Evolutionary conservation across 768 basidiomycete species (phyloP), one percentile per base, ranked within the genome.

Genomic region (Lactifluus subvellereus): DNA sequence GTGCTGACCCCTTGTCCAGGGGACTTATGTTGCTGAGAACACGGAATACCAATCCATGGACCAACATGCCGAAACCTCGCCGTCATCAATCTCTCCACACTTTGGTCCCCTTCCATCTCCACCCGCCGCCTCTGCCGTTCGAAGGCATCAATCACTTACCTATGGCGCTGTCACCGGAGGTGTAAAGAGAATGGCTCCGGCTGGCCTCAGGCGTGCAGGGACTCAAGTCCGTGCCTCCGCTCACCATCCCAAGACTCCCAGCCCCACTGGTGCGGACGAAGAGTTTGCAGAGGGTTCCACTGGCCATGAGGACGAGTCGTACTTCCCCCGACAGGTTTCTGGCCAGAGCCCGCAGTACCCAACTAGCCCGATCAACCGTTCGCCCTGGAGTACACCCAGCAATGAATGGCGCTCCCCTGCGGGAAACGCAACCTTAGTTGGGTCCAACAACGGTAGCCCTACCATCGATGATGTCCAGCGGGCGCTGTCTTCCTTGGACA

Each of bases 61-160:
- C 42, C 68, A 76, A 56, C 78, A 80, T 62, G 70, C 80, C 59
- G 74, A 82, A 72, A 69, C 76, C 1, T 75, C 77, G 4, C 76
- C 75, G 5, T 85, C 88, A 2, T 85, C 89, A 0, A 76, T 87
- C 30, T 84, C 87, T 2, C 82, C 88, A 45, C 85, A 85, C 62
- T 87, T 84, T 20, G 74, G 77, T 35, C 76, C 81, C 67, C 78
- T 78, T 47, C 84, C 88, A 0, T 90, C 87, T 10, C 88, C 89
- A 57, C 84, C 88, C 11, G 80, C 73, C 2, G 71, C 67, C 35
- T 57, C 69, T 27, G 62, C 82, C n/a, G 89, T 94, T 32, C 86
- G 91, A 45, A 80, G 91, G 61, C 89, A 92, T 72, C 86, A 87
- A 61, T 89, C 87, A 60, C 80, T 93, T 54, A 93, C 87, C 30